Base-by-base conservation (phyloP, 805 yeast species). In the Candida berthetii region DNA sequence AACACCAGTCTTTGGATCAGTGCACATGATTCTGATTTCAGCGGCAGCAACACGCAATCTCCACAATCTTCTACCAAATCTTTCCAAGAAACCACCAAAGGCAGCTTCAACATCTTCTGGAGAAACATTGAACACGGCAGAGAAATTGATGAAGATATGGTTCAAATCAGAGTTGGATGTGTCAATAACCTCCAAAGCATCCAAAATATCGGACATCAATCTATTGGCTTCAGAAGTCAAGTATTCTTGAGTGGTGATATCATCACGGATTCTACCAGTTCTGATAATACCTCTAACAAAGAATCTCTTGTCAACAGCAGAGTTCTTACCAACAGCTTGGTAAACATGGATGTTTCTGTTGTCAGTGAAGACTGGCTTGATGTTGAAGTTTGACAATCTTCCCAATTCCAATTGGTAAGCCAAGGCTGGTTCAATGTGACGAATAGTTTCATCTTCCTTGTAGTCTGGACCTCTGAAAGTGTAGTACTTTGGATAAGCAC, bases 91-190 rank as follows among this genome's bases (percentile, higher is more conserved):
- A 17, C 96, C 95, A 50, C 96, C 98, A 65, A 93, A 90, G 4
- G 99, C 97, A 48, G 88, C 89, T 66, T 91, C 96, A 47, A 93
- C 97, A 67, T 93, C 98, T 55, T 84, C 86, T 36, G 98, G 96
- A 46, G 87, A 80, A 44, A 93, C 85, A 52, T 89, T 89, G 75
- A 95, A 93, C 28, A 87, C 91, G 49, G 96, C 96, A 40, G 96
- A 84, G 66, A 93, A 93, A 69, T 93, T 91, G 65, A 93, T 91
- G 71, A 93, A 93, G 49, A 93, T 93, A 62, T 93, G 98, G 66
- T 93, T 93, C 71, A 93, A 72, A 61, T 93, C 99, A 16, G 97
- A 86, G 67, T 93, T 91, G 13, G 93, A 79, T 40, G 96, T 87
- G 54, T 93, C 98, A 55, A 88, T 82, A 48, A 93, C 85, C 66